Evolutionary conservation across 768 basidiomycete genomes (phyloP).

Genomic region (Mycena belliarum): DNA sequence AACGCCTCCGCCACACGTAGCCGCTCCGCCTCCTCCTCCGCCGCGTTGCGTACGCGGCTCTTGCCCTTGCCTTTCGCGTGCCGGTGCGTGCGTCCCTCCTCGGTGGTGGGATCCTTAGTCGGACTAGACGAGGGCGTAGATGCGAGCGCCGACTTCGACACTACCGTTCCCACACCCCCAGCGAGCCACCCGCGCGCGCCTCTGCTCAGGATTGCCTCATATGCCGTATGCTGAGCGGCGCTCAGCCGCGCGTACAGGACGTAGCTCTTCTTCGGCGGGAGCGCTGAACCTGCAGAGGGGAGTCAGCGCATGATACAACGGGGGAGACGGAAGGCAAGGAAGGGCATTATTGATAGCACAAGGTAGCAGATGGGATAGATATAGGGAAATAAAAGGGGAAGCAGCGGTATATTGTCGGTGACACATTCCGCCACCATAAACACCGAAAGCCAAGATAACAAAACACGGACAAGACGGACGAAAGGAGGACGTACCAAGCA

Average conservation of each 20-base stretch:
- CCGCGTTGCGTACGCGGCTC: conserved; percentile 23
- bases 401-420: too few species aligned
- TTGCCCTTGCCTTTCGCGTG: conserved; percentile 32
- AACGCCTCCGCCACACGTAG: conserved; percentile 53
- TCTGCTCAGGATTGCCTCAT: conserved; percentile 76
- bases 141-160: conserved; percentile 27
- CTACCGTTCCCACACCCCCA: conserved; percentile 28
- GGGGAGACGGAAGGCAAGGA: not conserved
- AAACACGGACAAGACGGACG: not conserved
- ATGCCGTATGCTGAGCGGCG: conserved; percentile 78
- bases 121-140: not conserved
- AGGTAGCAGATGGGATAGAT: too few species aligned
- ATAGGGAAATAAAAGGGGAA: too few species aligned
- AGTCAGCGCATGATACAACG: not conserved
- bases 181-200: conserved; percentile 67
- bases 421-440: not conserved
- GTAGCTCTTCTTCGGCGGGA: conserved; percentile 95
- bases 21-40: conserved; percentile 33
- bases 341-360: too few species aligned
- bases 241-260: conserved; percentile 91
- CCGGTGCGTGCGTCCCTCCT: conserved; percentile 39
- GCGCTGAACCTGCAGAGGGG: conserved; percentile 40
- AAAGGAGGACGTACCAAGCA: conserved; percentile 39
- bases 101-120: not conserved
- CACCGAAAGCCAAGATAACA: not conserved